Percentiles rank a stretch among this genome's conserved stretches.
phyloP scores from a whole-genome alignment of 345 rosid genomes.

The Euclidium syriacum region DNA sequence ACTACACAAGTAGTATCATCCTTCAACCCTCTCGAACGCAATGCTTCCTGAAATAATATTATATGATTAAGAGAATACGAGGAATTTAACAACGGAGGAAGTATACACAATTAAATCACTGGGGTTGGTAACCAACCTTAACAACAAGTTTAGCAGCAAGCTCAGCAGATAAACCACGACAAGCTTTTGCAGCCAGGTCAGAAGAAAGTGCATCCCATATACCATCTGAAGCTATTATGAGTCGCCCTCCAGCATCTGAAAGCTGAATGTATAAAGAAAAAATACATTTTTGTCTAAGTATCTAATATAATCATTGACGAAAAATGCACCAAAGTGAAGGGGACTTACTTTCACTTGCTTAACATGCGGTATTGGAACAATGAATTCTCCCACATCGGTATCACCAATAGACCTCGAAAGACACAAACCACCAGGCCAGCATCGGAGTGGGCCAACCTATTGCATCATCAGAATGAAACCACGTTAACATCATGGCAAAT shows the following conservation, averaged over 20 bases:
- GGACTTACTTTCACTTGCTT: conserved; percentile 92
- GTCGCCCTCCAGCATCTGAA: conserved; percentile 92
- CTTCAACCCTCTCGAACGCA: conserved; percentile 93
- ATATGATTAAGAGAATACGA: conserved; percentile 1
- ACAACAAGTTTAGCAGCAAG: conserved; percentile 97
- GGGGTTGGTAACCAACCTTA: conserved; percentile 50
- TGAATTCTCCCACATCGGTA: conserved; percentile 96
- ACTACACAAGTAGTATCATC: conserved; percentile 99
- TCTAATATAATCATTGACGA: not conserved
- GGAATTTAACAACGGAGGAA: not conserved
- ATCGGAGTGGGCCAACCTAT: conserved; percentile 97
- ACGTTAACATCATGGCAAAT: not conserved
- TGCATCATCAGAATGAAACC: not conserved
- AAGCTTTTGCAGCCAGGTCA: conserved; percentile 89
- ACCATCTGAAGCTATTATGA: conserved; percentile 98
- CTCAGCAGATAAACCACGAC: conserved; percentile 93
- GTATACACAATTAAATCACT: not conserved
- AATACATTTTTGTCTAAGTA: not conserved
- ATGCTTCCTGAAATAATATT: conserved; percentile 63
- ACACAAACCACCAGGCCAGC: conserved; percentile 99
- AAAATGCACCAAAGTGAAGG: conserved; percentile 6
- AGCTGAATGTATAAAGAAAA: conserved; percentile 40
- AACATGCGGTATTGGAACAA: conserved; percentile 97
- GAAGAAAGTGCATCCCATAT: conserved; percentile 97
- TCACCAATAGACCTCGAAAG: conserved; percentile 99